A percentile compares a stretch with the other conserved stretches of the same genome.
Conservation (phyloP, 345 rosid species). For the Draba incana region DNA sequence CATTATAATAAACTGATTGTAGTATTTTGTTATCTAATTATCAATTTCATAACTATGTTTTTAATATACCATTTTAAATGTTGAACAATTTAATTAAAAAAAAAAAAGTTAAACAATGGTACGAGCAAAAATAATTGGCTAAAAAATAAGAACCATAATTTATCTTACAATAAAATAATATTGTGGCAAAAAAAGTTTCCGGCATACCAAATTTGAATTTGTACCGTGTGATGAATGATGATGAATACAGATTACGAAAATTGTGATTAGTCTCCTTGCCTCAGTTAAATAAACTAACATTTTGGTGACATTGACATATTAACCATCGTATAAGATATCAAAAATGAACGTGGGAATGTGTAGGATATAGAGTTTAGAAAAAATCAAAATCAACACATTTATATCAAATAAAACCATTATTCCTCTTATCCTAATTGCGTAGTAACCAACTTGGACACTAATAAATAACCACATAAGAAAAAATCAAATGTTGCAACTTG, state of each 20-base stretch:
- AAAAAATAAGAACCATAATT: background rate
- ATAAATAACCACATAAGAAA: too few relatives aligned
- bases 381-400: background rate
- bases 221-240: background rate
- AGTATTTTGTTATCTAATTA: too few relatives aligned
- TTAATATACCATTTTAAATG: too few relatives aligned
- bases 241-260: background rate
- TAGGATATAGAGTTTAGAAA: background rate
- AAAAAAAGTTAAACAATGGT: too few relatives aligned
- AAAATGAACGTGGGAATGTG: background rate
- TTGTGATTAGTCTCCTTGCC: too few relatives aligned
- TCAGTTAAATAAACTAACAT: too few relatives aligned
- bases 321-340: background rate
- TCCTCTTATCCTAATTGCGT: background rate
- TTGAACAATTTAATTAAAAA: too few relatives aligned
- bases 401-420: background rate
- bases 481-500: background rate
- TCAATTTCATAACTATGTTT: too few relatives aligned
- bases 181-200: too few relatives aligned
- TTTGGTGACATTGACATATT: too few relatives aligned
- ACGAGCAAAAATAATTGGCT: background rate
- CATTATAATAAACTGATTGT: too few relatives aligned
- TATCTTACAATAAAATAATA: too few relatives aligned
- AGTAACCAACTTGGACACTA: constrained; percentile 3
- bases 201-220: background rate